Evolutionary conservation across 139 green algal genomes (phyloP), one percentile per base, ranked within the genome.

Genomic region (Edaphochlamys debaryana): DNA sequence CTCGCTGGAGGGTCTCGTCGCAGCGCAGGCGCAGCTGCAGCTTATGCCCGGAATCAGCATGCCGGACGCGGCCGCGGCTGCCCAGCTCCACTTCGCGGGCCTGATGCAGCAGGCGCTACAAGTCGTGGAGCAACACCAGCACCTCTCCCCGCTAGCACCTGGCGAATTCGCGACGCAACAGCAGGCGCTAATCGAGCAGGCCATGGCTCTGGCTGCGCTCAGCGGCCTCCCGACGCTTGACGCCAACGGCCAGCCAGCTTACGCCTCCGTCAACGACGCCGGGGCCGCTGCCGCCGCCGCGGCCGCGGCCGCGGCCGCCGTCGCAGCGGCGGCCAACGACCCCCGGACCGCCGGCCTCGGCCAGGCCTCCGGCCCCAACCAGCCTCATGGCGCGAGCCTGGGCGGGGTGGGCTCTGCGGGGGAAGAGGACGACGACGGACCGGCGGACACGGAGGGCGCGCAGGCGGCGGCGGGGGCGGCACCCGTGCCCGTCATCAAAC

Each of bases 41-140:
- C 63, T 63, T 1, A 41, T 71, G 60, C 60, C 63, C 30, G 45
- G 45, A 23, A 40, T 82, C 11, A 29, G 13, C 32, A 42, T 32
- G 3, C 32, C 27, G 5, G 76, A 82, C 74, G 23, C 73, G 5
- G 38, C 73, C 56, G 73, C n/a, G n/a, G n/a, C 73, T 15, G 60
- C 74, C 40, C 74, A 81, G 3, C 29, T 81, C 36, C 74, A 81
- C 23, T 63, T 82, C 1, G 63, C 76, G 1, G 63, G 63, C 30
- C 62, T 82, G 32, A 73, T 82, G 76, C 76, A 82, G 76, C 76
- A 82, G 42, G 76, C 76, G 19, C 22, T 82, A 62, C 63, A 73
- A 45, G 74, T 81, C 54, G 63, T 73, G 41, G 76, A 74, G 76
- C 63, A 82, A 32, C 76, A 82, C 32, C 66, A 48, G 66, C 17